Percentiles rank a stretch among this genome's conserved stretches.
These are phyloP conservation scores for Xylariaceae sp. DNA, from an alignment of 2,329 filamentous ascomycete genomes.

Conservation along the genomic window DNA sequence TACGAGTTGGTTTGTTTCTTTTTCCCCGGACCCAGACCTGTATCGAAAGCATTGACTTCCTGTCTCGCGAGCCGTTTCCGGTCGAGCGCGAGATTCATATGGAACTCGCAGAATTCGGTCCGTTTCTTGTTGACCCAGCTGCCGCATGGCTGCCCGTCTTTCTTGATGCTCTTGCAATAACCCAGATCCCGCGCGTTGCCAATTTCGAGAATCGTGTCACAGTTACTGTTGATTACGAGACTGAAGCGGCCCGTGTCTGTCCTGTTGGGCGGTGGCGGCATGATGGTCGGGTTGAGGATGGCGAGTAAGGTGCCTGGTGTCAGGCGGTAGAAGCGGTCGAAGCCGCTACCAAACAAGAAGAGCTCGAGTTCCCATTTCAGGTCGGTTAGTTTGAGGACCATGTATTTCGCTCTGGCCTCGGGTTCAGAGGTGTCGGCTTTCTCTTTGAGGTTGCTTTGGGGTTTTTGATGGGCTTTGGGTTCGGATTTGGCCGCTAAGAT, in stretches of 20 bases:
- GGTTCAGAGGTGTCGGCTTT: conserved; percentile 53
- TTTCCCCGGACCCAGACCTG: conserved; percentile 45
- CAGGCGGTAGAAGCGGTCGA: conserved; percentile 92
- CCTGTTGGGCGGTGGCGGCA: conserved; percentile 76
- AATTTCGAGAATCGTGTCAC: conserved; percentile 86
- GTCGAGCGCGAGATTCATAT: conserved; percentile 76
- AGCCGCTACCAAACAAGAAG: conserved; percentile 87
- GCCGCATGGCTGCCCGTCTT: conserved; percentile 76
- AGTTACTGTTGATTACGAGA: conserved; percentile 77
- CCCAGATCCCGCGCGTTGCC: conserved; percentile 80
- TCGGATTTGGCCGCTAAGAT: conserved; percentile 86
- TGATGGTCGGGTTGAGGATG: conserved; percentile 84
- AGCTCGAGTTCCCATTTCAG: conserved; percentile 87
- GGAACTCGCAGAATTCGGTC: conserved; percentile 89
- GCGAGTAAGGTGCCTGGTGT: conserved; percentile 86
- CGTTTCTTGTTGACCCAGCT: conserved; percentile 85
- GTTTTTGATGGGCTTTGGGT: conserved; percentile 58
- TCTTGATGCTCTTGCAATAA: conserved; percentile 80
- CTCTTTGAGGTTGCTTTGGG: conserved; percentile 40
- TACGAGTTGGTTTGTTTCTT: conserved; percentile 32
- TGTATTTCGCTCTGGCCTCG: conserved; percentile 72
- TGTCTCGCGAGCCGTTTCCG: conserved; percentile 47
- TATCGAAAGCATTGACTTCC: conserved; percentile 32
- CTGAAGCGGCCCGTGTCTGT: conserved; percentile 80
- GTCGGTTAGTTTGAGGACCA: conserved; percentile 85